Conservation (phyloP, 1,139 yeast species). For the Blastobotrys ciferrii region DNA sequence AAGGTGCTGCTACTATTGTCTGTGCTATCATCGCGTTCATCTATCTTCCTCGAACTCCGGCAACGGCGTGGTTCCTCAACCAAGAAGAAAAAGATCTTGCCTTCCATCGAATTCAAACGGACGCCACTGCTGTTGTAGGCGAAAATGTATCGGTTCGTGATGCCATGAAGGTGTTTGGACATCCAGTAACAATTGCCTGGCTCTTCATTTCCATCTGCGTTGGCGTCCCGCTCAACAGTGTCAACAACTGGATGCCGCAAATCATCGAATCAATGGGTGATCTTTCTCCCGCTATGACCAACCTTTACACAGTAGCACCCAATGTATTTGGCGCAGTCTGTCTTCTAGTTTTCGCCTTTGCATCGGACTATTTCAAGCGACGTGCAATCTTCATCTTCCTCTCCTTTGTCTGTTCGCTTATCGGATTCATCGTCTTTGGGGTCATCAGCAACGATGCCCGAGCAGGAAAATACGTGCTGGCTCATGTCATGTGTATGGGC, state of each 20-base stretch:
- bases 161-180: constrained; percentile 49
- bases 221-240: constrained; percentile 50
- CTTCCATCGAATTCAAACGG: constrained; percentile 44
- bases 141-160: constrained; percentile 45
- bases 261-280: constrained; percentile 53
- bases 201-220: constrained; percentile 46
- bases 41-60: constrained; percentile 51
- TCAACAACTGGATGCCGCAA: constrained; percentile 53
- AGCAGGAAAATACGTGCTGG: constrained; percentile 47
- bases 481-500: constrained; percentile 50
- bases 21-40: constrained; percentile 41
- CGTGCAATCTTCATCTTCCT: constrained; percentile 44
- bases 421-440: constrained; percentile 49
- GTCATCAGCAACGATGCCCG: constrained; percentile 43
- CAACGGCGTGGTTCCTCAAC: constrained; percentile 50
- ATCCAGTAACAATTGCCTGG: constrained; percentile 50
- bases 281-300: constrained; percentile 44
- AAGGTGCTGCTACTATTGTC: constrained; percentile 37
- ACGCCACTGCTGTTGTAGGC: constrained; percentile 47
- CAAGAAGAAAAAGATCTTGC: constrained; percentile 30
- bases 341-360: constrained; percentile 44
- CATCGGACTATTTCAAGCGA: constrained; percentile 45
- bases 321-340: constrained; percentile 54
- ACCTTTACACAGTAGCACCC: constrained; percentile 57
- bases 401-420: constrained; percentile 41